Base-by-base conservation (phyloP, 208 protist species). In the Trypanosoma vivax region DNA sequence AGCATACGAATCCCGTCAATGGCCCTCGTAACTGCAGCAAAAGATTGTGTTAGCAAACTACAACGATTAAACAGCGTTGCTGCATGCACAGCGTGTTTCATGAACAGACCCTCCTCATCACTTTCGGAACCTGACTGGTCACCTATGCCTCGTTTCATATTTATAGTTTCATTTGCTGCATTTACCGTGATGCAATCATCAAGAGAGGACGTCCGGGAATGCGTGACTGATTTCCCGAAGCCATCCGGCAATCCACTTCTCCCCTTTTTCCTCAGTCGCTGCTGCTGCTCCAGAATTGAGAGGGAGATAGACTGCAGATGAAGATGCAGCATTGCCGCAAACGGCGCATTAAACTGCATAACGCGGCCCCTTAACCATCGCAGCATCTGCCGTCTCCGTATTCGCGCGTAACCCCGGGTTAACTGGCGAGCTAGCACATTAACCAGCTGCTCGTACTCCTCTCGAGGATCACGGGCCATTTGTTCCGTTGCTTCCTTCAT, bases 321-420 rank as follows among this genome's bases (percentile, higher is more conserved):
- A 16, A 85, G 43, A 27, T 75, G 70, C 43, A 92, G 43, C 70
- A 83, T 67, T 5, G 80, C 79, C 38, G 76, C 65, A 49, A 66
- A 83, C 7, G 69, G 67, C 29, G 65, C 61, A 56, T 67, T 79
- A 60, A 77, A 89, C 60, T 84, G 75, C 42, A 79, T 67, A 46
- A 79, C 71, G 33, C 84, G 80, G 14, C 54, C 43, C 6, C 69
- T 73, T 30, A 89, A 52, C 52, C 59, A 67, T 23, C 51, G 59
- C n/a, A 70, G 56, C 25, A 68, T 70, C 13, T 67, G 71, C 13
- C 78, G 76, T 18, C 80, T 76, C 5, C 84, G 80, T 28, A 83
- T 46, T 62, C 66, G 77, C 21, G 77, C 77, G 35, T 85, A 50
- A 4, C 56, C 67, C 27, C 80, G 74, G 3, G 84, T 89, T 24